A percentile compares a stretch with the other conserved stretches of the same genome.
These are phyloP conservation scores for Pseudogymnoascus sp. DNA, from an alignment of 2,329 filamentous ascomycete species.

Conservation along the genomic window DNA sequence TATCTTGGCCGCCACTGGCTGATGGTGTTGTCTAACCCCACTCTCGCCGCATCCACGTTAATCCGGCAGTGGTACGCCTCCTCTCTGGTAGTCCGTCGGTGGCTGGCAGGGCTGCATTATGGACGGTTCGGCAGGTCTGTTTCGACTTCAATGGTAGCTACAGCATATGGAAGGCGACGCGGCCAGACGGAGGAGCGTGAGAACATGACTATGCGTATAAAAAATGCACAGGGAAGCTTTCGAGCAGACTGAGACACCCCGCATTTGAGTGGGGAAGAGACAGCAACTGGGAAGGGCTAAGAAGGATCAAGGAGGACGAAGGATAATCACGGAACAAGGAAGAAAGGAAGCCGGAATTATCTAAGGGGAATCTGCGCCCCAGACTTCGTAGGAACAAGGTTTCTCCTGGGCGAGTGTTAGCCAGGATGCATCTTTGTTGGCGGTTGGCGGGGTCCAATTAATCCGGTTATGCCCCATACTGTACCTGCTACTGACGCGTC, in stretches of 20 bases:
- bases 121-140: background rate
- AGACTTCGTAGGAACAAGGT: background rate
- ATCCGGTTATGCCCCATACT: conserved; percentile 1
- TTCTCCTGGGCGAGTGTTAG: background rate
- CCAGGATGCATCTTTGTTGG: background rate
- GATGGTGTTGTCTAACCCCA: background rate
- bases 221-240: background rate
- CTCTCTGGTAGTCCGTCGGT: background rate
- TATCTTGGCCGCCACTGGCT: background rate
- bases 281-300: background rate
- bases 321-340: background rate
- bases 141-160: background rate
- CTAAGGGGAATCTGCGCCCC: background rate
- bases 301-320: background rate
- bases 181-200: background rate
- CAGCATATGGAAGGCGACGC: background rate
- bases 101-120: background rate
- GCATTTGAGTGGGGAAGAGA: background rate
- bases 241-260: background rate
- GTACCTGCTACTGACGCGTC: background rate
- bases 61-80: conserved; percentile 6
- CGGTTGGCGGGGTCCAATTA: background rate
- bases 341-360: background rate
- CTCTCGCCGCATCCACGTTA: background rate
- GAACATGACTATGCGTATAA: background rate